A percentile compares a stretch with the other conserved stretches of the same genome.
Evolutionary conservation across 306 rosid genomes (phyloP).

Genomic region (Begonia fuchsioides): DNA sequence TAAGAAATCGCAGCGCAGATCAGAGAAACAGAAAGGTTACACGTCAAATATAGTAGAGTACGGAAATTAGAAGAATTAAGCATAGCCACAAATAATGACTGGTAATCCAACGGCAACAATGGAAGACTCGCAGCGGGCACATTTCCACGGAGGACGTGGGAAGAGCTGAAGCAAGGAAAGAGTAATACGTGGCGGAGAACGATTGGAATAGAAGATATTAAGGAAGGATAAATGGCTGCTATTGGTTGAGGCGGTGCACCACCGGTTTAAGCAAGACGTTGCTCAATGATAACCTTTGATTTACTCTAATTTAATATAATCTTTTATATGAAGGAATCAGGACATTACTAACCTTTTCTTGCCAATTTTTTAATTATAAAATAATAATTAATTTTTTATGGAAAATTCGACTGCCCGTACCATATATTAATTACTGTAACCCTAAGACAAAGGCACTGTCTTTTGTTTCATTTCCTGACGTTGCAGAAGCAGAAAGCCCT

Average conservation of each 20-base stretch:
- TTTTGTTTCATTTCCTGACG: too few relatives aligned
- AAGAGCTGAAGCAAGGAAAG: slow-evolving; percentile 4
- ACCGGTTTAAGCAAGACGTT: background rate
- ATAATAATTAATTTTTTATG: too few relatives aligned
- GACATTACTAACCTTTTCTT: too few relatives aligned
- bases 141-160: slow-evolving; percentile 32
- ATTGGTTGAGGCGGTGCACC: background rate
- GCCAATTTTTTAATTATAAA: too few relatives aligned
- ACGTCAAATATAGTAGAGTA: background rate
- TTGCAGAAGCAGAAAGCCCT: too few relatives aligned
- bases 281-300: background rate
- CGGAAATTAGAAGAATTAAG: slow-evolving; percentile 18
- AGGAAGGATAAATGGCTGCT: background rate
- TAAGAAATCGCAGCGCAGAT: slow-evolving; percentile 1
- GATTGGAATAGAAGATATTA: slow-evolving; percentile 38
- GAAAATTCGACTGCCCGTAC: too few relatives aligned
- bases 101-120: slow-evolving; percentile 12
- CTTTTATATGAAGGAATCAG: too few relatives aligned
- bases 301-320: too few relatives aligned
- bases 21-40: background rate
- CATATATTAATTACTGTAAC: too few relatives aligned
- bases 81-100: slow-evolving; percentile 35
- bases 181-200: slow-evolving; percentile 33
- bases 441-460: too few relatives aligned
- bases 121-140: slow-evolving; percentile 17